Evolutionary conservation across 139 green algal genomes (phyloP), one percentile per base, ranked within the genome.

Genomic region (Chlorella sp.): DNA sequence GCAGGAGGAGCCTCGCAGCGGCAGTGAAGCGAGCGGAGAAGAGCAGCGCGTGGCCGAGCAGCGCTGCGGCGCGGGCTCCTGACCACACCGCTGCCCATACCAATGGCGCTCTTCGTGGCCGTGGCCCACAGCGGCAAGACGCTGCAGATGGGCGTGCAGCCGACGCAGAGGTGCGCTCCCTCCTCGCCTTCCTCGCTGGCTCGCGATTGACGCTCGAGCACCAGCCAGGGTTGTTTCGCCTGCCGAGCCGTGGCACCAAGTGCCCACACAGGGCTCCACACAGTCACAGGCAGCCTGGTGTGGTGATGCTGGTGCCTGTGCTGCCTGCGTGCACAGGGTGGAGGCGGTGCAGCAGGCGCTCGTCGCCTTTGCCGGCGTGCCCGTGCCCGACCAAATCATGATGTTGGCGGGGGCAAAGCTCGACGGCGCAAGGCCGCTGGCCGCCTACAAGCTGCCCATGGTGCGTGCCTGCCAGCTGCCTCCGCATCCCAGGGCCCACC

Each of bases 261-360:
- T n/a, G n/a, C n/a, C n/a, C n/a, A n/a, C n/a, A n/a, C n/a, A n/a
- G n/a, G n/a, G n/a, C n/a, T n/a, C n/a, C n/a, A n/a, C n/a, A n/a
- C n/a, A n/a, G n/a, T n/a, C n/a, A n/a, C n/a, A n/a, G n/a, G n/a
- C n/a, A n/a, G n/a, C n/a, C n/a, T n/a, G n/a, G n/a, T n/a, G n/a
- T n/a, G n/a, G n/a, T n/a, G n/a, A n/a, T n/a, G n/a, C n/a, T n/a
- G n/a, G n/a, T n/a, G n/a, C n/a, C n/a, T n/a, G n/a, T n/a, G n/a
- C n/a, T n/a, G n/a, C n/a, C n/a, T n/a, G n/a, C n/a, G n/a, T 49
- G 30, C 73, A 69, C 86, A 96, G 91, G 62, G 88, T 96, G 31
- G 91, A 92, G 26, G 82, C 80, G 0, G 80, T 97, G 30, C 88
- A 95, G 78, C 71, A 88, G 24, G 83, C 87, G 34, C 76, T 97